Evolutionary conservation across 1,139 yeast genomes (phyloP).

Genomic region (Debaryomyces psychrophilus): DNA sequence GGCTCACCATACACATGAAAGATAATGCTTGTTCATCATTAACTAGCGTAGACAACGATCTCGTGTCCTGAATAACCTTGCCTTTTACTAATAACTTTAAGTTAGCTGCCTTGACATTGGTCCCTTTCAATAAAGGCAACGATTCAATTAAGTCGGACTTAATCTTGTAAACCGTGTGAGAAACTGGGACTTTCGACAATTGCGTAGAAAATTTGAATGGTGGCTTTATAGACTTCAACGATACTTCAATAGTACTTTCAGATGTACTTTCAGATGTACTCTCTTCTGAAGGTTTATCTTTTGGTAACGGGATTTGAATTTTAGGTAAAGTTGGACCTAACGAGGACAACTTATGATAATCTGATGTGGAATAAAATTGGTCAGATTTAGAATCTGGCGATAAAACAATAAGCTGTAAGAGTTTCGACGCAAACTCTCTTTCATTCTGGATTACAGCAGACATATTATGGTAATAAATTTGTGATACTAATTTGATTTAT

Average conservation of each 20-base stretch:
- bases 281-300: constrained; percentile 2
- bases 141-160: constrained; percentile 35
- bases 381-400: constrained; percentile 28
- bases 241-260: constrained; percentile 19
- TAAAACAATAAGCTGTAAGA: constrained; percentile 36
- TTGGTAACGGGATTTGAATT: constrained; percentile 34
- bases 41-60: constrained; percentile 28
- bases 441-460: constrained; percentile 12
- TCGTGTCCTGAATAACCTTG: constrained; percentile 46
- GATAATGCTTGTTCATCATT: constrained; percentile 24
- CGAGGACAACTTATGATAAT: constrained; percentile 35
- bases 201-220: constrained; percentile 42
- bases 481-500: neutral
- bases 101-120: constrained; percentile 32
- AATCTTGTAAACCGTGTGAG: constrained; percentile 37
- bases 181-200: constrained; percentile 26
- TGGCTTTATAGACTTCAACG: constrained; percentile 48
- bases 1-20: constrained; percentile 42
- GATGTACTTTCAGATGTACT: constrained; percentile 8
- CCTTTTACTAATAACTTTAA: constrained; percentile 47
- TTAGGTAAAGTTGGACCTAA: constrained; percentile 49
- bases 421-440: constrained; percentile 37
- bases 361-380: constrained; percentile 34
- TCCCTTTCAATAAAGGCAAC: constrained; percentile 26
- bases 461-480: constrained; percentile 2